A percentile compares a stretch with the other conserved stretches of the same genome.
These are phyloP conservation scores for Microbotryum lychnidis-dioicae DNA, from an alignment of 1,284 basidiomycete genomes.

Conservation along the genomic window DNA sequence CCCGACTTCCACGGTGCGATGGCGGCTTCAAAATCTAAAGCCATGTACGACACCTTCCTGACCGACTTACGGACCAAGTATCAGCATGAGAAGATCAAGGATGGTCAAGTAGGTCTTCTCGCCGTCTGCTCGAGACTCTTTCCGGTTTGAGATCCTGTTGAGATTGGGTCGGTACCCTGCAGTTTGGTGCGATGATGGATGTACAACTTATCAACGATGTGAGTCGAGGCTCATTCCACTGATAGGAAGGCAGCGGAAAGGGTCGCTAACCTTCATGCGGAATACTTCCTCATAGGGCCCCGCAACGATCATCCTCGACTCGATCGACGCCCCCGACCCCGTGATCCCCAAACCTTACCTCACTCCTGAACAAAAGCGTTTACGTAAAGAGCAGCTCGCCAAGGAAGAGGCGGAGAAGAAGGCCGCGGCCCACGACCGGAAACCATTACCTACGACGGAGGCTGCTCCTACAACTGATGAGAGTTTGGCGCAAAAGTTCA, in stretches of 20 bases:
- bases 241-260: too few relatives aligned
- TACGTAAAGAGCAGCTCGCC: slow-evolving; percentile 7
- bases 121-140: neutral
- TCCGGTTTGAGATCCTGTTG: neutral
- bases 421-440: slow-evolving; percentile 3
- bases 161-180: neutral
- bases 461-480: slow-evolving; percentile 1
- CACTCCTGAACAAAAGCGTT: slow-evolving; percentile 11
- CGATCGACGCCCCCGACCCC: slow-evolving; percentile 11
- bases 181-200: slow-evolving; percentile 34
- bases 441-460: neutral
- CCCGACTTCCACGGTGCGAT: slow-evolving; percentile 34
- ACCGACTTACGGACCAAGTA: slow-evolving; percentile 23
- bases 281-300: slow-evolving; percentile 22
- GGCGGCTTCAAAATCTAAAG: slow-evolving; percentile 10
- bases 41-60: slow-evolving; percentile 28
- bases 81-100: slow-evolving; percentile 19
- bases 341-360: slow-evolving; percentile 1
- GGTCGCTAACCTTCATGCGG: neutral
- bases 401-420: slow-evolving; percentile 14
- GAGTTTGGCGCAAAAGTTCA: slow-evolving; percentile 19
- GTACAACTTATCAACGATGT: slow-evolving; percentile 32
- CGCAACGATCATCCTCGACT: slow-evolving; percentile 32
- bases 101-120: slow-evolving; percentile 22
- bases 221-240: neutral